Percentiles rank a stretch among this genome's conserved stretches.
Evolutionary conservation across 352 stramenopile genomes (phyloP).

Genomic region (Pythium apleroticum): DNA sequence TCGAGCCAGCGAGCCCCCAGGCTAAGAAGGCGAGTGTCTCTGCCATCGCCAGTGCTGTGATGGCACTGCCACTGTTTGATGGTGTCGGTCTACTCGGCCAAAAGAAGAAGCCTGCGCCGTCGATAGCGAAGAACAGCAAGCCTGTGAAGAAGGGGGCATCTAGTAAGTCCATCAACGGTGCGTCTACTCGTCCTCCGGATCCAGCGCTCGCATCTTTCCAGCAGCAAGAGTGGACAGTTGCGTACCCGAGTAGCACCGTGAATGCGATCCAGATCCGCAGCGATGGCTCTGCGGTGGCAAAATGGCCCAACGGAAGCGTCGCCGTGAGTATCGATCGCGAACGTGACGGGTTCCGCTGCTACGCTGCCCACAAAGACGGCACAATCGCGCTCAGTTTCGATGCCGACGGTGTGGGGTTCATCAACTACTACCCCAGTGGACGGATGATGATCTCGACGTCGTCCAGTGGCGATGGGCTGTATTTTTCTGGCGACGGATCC

Average conservation of each 20-base stretch:
- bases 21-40: constrained; percentile 19
- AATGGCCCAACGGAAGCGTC: constrained; percentile 64
- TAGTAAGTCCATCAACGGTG: constrained; percentile 14
- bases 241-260: constrained; percentile 53
- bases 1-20: not conserved
- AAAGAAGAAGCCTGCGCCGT: constrained; percentile 31
- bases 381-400: constrained; percentile 70
- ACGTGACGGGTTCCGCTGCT: constrained; percentile 57
- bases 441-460: constrained; percentile 75
- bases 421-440: constrained; percentile 79
- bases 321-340: constrained; percentile 72
- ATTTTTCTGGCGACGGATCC: constrained; percentile 46
- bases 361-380: constrained; percentile 70
- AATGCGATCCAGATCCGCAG: constrained; percentile 51
- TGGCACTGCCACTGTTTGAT: constrained; percentile 50
- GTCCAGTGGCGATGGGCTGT: constrained; percentile 53
- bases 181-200: not conserved
- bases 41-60: constrained; percentile 48
- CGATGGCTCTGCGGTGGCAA: constrained; percentile 66
- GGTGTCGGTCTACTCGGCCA: constrained; percentile 34
- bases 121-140: constrained; percentile 5
- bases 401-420: constrained; percentile 58
- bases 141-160: constrained; percentile 15
- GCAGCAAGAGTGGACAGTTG: constrained; percentile 37
- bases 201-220: constrained; percentile 24